Evolutionary conservation across 345 rosid species (phyloP), one percentile per base, ranked within the genome.

Genomic region (Balakata baccata): DNA sequence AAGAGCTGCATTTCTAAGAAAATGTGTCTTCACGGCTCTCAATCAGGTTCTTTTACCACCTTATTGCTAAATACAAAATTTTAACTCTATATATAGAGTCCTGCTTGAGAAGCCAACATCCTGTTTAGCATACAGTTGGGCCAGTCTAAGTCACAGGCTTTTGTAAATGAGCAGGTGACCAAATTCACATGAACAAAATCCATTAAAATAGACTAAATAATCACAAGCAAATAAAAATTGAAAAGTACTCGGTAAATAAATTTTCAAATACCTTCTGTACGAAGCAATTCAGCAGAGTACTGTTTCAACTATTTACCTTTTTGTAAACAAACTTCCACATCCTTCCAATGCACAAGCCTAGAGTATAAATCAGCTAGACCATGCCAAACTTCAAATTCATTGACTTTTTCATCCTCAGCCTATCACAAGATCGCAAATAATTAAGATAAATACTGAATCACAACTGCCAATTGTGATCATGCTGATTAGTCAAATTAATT

Each of bases 341-440:
- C 98, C 76, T 89, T 89, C 98, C 97, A 94, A 68, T 87, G 89
- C 3, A 90, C 86, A 77, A 94, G 97, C 71, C 89, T 83, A 5
- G 97, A 88, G 84, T 92, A 94, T 43, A 94, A 76, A 82, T 79
- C 84, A 52, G 97, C 97, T 38, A 94, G 90, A 61, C 93, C 97
- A 80, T 88, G 91, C 97, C 97, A 94, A 71, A 90, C 97, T 84
- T 94, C 97, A 75, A 90, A 92, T 81, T 92, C 98, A 59, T 85
- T 80, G 64, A 84, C 85, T 82, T 81, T 89, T 70, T 85, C 85
- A 76, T 89, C 88, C 79, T 83, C 94, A 46, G 79, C 84, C 91
- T 94, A 73, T 72, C 68, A 79, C 20, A 16, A 53, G 60, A 41
- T 4, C 17, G 12, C 38, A 66, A 73, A 64, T 53, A 29, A 64